Evolutionary conservation across 768 basidiomycete genomes (phyloP).

Genomic region (Pleurotus citrinopileatus): DNA sequence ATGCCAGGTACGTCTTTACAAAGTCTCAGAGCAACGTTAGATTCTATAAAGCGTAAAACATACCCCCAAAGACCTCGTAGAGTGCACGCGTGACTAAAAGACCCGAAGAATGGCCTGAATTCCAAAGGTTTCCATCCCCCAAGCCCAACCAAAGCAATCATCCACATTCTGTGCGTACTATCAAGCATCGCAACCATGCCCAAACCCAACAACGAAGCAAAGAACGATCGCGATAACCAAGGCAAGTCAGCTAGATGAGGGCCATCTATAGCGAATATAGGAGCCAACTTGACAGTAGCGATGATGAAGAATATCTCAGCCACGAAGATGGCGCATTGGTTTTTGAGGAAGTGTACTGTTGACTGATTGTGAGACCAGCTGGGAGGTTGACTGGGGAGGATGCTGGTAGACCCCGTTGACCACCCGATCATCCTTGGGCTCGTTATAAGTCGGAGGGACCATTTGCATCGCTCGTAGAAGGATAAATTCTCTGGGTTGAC

Average conservation of each 20-base stretch:
- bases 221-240: background rate
- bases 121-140: slow-evolving; percentile 14
- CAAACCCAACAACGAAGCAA: background rate
- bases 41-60: background rate
- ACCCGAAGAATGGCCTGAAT: slow-evolving; percentile 27
- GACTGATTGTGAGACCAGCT: background rate
- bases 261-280: background rate
- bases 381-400: background rate
- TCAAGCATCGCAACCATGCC: background rate
- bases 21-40: background rate
- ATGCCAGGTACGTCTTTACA: slow-evolving; percentile 28
- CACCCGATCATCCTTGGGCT: slow-evolving; percentile 7
- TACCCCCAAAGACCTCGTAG: slow-evolving; percentile 34
- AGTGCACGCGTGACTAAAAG: slow-evolving; percentile 24
- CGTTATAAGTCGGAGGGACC: background rate
- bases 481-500: background rate
- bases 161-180: background rate
- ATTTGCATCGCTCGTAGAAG: background rate
- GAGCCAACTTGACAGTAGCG: background rate
- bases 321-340: background rate
- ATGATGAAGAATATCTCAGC: background rate
- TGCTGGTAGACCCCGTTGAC: background rate
- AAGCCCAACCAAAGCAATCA: background rate
- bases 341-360: background rate
- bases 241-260: background rate